A percentile compares a stretch with the other conserved stretches of the same genome.
These are phyloP conservation scores for Beauveria caledonica DNA, from an alignment of 2,329 filamentous ascomycete genomes.

Conservation along the genomic window DNA sequence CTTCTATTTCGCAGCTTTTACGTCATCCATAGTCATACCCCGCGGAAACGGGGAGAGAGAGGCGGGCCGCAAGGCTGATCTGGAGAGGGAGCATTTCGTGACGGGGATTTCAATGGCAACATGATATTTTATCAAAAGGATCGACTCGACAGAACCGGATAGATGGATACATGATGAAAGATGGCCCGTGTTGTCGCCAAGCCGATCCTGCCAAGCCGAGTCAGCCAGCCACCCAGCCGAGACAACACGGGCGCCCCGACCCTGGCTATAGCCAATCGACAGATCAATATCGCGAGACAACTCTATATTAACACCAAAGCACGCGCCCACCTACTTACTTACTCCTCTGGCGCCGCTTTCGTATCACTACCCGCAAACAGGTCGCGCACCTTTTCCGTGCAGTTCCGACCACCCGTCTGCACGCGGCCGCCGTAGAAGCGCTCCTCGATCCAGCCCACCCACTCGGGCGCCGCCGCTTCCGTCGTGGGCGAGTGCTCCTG, in stretches of 20 bases:
- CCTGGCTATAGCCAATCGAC: not conserved
- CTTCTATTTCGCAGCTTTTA: not conserved
- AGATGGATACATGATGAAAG: not conserved
- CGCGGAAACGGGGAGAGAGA: too few relatives aligned
- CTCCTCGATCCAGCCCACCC: slow-evolving; percentile 8
- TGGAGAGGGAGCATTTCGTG: not conserved
- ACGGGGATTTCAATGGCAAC: not conserved
- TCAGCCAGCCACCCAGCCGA: too few relatives aligned
- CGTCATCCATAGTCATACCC: too few relatives aligned
- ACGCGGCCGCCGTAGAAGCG: not conserved
- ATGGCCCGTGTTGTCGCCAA: not conserved
- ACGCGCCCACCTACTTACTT: not conserved
- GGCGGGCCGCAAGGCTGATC: not conserved
- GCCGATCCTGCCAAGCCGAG: not conserved
- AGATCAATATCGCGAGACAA: not conserved
- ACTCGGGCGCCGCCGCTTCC: slow-evolving; percentile 3
- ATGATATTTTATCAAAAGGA: not conserved
- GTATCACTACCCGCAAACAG: not conserved
- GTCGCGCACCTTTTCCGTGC: not conserved
- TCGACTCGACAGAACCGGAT: too few relatives aligned
- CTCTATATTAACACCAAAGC: too few relatives aligned
- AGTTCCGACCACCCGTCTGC: not conserved
- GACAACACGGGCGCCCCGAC: not conserved
- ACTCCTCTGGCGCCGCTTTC: not conserved
- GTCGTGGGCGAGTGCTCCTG: slow-evolving; percentile 9